These are phyloP conservation scores for Alternaria sp. DNA, from an alignment of 2,329 filamentous ascomycete genomes.

Conservation along the genomic window DNA sequence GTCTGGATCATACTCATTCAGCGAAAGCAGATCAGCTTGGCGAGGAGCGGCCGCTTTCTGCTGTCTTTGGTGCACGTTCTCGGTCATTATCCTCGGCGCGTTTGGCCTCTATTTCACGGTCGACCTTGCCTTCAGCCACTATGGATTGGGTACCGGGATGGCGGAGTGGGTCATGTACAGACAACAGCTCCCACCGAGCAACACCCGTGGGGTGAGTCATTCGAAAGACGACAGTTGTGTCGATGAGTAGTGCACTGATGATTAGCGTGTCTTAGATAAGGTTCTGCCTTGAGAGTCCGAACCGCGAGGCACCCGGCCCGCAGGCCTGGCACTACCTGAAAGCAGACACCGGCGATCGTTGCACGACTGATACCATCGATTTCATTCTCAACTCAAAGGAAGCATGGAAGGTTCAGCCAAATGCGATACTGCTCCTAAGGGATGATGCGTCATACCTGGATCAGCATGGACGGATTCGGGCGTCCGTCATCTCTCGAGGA, in stretches of 20 bases:
- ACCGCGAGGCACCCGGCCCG: constrained; percentile 22
- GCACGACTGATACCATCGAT: neutral
- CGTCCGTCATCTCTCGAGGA: neutral
- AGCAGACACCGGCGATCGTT: neutral
- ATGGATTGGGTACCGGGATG: constrained; percentile 10
- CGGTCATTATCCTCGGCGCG: neutral
- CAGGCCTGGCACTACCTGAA: constrained; percentile 24
- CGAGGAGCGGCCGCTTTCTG: neutral
- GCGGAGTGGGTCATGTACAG: constrained; percentile 6
- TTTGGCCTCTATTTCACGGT: constrained; percentile 6
- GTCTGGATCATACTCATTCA: neutral
- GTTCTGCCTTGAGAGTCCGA: constrained; percentile 23
- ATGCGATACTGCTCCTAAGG: neutral
- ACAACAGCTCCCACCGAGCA: neutral
- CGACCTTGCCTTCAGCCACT: constrained; percentile 4
- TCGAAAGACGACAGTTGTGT: neutral
- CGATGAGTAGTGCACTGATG: neutral
- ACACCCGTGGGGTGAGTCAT: neutral
- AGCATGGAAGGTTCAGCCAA: constrained; percentile 1
- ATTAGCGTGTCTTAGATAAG: constrained; percentile 13
- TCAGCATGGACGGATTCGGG: neutral
- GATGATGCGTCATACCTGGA: neutral
- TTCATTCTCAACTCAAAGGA: neutral
- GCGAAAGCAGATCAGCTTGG: neutral
- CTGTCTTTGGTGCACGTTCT: constrained; percentile 7